Percentiles rank a stretch among this genome's conserved stretches.
phyloP scores from a whole-genome alignment of 305 asterid genomes.

The Fraxinus greggii region DNA sequence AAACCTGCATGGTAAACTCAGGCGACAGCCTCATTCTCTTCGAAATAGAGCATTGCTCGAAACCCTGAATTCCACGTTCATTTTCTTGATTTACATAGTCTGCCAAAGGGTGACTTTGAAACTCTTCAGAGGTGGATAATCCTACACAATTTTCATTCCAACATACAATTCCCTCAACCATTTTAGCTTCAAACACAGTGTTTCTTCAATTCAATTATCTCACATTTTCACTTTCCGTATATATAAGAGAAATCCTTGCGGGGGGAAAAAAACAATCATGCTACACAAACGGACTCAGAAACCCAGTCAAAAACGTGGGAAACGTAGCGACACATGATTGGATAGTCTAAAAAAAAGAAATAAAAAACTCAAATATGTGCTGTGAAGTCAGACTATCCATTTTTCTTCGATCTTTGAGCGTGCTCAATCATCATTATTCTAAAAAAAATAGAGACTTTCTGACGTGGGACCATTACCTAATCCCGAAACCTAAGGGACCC shows the following conservation, averaged over 20 bases:
- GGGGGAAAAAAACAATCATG: too few relatives aligned
- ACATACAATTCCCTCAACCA: not conserved
- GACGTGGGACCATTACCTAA: not conserved
- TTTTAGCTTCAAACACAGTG: not conserved
- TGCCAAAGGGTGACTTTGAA: not conserved
- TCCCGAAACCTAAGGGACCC: not conserved
- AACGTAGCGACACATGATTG: too few relatives aligned
- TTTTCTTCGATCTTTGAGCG: not conserved
- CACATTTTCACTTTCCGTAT: not conserved
- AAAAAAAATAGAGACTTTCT: not conserved
- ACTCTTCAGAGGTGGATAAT: not conserved
- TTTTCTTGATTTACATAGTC: not conserved
- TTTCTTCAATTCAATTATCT: not conserved
- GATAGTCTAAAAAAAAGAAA: too few relatives aligned
- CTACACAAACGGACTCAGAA: too few relatives aligned
- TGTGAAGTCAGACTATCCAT: not conserved
- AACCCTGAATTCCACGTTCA: not conserved
- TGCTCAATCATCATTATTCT: too few relatives aligned
- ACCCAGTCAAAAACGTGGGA: too few relatives aligned
- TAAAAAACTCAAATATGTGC: too few relatives aligned
- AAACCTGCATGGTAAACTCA: not conserved
- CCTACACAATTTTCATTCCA: not conserved
- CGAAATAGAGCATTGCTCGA: not conserved
- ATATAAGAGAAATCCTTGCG: not conserved
- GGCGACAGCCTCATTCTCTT: not conserved